phyloP scores from a whole-genome alignment of 139 green algal genomes.

The Tetraselmis striata region DNA sequence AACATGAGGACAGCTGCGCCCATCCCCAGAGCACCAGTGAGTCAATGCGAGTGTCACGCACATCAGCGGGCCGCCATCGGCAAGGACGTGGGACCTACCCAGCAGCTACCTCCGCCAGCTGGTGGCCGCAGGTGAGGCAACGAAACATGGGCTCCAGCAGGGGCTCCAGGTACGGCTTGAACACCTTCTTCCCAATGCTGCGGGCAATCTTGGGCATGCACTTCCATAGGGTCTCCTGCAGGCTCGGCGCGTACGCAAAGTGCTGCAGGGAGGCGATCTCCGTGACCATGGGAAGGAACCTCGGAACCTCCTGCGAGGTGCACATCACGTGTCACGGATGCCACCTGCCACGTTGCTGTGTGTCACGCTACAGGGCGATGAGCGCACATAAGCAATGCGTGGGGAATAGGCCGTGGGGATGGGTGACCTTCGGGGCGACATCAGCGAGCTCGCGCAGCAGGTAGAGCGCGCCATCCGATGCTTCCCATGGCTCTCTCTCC shows the following conservation, averaged over 20 bases:
- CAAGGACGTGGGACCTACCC: too few relatives aligned
- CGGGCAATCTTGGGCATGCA: constrained; percentile 34
- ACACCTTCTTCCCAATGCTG: constrained; percentile 28
- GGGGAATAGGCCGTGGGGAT: too few relatives aligned
- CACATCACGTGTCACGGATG: not conserved
- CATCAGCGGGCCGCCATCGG: too few relatives aligned
- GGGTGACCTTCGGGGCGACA: constrained; percentile 1
- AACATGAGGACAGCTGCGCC: not conserved
- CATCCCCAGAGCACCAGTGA: too few relatives aligned
- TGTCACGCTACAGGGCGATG: too few relatives aligned
- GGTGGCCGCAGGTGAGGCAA: constrained; percentile 56
- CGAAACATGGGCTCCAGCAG: constrained; percentile 68
- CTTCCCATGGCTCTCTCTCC: constrained; percentile 82
- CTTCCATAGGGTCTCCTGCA: constrained; percentile 78
- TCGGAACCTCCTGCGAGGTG: constrained; percentile 3
- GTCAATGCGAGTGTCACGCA: too few relatives aligned
- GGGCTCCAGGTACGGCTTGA: constrained; percentile 69
- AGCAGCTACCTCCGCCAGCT: constrained; percentile 58
- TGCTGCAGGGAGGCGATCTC: constrained; percentile 47
- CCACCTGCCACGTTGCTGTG: too few relatives aligned
- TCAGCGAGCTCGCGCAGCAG: constrained; percentile 65
- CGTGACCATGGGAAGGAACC: constrained; percentile 53
- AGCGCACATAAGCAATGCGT: too few relatives aligned
- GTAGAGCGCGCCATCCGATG: constrained; percentile 76
- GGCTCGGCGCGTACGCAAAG: constrained; percentile 54